These are phyloP conservation scores for Ceratocystis destructans DNA, from an alignment of 2,329 filamentous ascomycete genomes.

Conservation along the genomic window DNA sequence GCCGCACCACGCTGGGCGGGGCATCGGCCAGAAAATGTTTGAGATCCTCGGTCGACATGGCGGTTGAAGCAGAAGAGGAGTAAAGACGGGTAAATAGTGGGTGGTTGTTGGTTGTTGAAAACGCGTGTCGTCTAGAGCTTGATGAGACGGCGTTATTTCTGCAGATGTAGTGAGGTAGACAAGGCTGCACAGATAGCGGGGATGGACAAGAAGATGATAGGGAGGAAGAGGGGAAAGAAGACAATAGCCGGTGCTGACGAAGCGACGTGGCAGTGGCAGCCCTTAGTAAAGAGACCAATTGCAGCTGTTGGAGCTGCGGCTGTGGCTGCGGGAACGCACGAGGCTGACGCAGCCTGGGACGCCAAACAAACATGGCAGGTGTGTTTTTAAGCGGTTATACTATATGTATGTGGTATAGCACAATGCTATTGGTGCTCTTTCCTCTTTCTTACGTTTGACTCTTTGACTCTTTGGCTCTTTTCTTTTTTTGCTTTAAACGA, in stretches of 20 bases:
- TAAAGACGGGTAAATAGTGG: constrained; percentile 13
- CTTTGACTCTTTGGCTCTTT: neutral
- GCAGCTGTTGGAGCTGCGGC: constrained; percentile 11
- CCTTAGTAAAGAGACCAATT: constrained; percentile 12
- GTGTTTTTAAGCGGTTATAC: neutral
- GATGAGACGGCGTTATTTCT: neutral
- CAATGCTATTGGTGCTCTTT: constrained; percentile 1
- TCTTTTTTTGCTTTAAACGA: neutral
- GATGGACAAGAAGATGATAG: neutral
- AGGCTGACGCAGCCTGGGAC: constrained; percentile 16
- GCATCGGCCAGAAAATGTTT: constrained; percentile 80
- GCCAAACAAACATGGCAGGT: constrained; percentile 11
- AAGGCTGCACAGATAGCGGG: neutral
- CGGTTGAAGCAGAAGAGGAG: constrained; percentile 24
- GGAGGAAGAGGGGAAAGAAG: constrained; percentile 7
- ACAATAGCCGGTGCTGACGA: constrained; percentile 7
- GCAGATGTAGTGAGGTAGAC: neutral
- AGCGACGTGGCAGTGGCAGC: neutral
- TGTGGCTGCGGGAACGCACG: constrained; percentile 14
- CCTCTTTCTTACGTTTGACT: constrained; percentile 2
- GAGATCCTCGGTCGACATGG: constrained; percentile 46
- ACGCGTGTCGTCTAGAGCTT: neutral
- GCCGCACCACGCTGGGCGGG: constrained; percentile 72
- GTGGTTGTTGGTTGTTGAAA: neutral
- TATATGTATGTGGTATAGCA: neutral